These are phyloP conservation scores for Acephala macrosclerotiorum DNA, from an alignment of 2,329 filamentous ascomycete genomes.

Conservation along the genomic window DNA sequence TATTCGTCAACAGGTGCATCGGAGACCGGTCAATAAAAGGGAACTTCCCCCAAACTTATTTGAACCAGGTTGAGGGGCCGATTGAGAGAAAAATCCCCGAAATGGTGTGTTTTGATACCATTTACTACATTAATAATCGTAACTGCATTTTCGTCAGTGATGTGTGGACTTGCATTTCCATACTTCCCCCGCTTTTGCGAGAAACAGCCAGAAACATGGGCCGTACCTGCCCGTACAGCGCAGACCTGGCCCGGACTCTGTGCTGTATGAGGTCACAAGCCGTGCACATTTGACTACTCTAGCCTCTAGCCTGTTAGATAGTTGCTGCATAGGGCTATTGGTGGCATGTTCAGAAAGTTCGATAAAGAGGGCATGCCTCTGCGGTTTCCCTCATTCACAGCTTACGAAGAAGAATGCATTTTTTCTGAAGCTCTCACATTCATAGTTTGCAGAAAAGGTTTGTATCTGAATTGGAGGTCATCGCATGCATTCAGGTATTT, in stretches of 20 bases:
- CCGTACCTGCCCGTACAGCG: background rate
- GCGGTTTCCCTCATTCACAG: background rate
- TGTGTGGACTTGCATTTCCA: background rate
- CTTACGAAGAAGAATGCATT: background rate
- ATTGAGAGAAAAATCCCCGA: background rate
- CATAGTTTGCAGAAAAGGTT: background rate
- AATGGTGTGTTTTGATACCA: background rate
- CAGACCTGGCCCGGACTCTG: no score
- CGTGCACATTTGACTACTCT: background rate
- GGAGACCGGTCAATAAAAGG: background rate
- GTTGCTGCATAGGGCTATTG: background rate
- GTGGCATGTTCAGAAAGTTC: conserved; percentile 5
- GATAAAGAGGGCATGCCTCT: background rate
- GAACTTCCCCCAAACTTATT: background rate
- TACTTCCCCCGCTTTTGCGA: conserved; percentile 1
- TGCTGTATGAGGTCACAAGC: background rate
- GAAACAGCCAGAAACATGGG: background rate
- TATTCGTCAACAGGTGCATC: background rate
- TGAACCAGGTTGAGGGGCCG: background rate
- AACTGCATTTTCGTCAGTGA: background rate
- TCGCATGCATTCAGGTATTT: conserved; percentile 21
- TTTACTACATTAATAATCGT: background rate
- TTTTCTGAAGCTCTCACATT: background rate
- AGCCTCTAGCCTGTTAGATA: background rate
- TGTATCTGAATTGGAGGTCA: background rate